Percentiles rank a stretch among this genome's conserved stretches.
Conservation (phyloP, 345 rosid genomes). For the Lepidium sativum region DNA sequence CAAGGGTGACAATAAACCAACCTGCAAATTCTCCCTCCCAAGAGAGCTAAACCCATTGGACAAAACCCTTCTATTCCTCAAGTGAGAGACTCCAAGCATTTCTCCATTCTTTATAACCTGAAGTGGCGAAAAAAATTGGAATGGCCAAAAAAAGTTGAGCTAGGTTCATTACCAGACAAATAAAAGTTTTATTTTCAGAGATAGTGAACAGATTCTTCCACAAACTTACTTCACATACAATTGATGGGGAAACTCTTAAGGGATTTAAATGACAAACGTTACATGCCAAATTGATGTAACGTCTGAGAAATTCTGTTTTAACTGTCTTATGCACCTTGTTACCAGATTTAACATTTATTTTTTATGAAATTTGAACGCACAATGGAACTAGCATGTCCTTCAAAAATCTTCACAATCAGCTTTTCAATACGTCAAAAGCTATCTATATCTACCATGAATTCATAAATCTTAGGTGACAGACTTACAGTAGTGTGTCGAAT, state of each 20-base stretch:
- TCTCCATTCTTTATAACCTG: conserved; percentile 99
- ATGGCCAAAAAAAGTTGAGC: not conserved
- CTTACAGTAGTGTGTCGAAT: conserved; percentile 89
- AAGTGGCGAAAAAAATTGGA: not conserved
- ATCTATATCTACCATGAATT: not conserved
- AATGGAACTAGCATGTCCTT: no score
- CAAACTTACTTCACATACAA: no score
- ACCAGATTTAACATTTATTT: no score
- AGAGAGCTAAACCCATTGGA: conserved; percentile 90
- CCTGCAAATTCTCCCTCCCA: conserved; percentile 96
- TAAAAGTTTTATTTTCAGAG: not conserved
- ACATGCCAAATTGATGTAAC: no score
- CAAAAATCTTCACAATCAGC: no score
- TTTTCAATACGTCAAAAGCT: not conserved
- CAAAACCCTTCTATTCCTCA: conserved; percentile 88
- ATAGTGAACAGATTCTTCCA: not conserved
- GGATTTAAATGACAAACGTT: no score
- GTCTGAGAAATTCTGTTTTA: no score
- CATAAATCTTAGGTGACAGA: conserved; percentile 4
- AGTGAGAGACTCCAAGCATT: conserved; percentile 99
- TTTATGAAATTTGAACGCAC: no score
- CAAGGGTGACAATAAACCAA: conserved; percentile 19
- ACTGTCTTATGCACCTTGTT: no score
- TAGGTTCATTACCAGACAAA: not conserved
- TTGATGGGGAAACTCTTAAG: no score